Evolutionary conservation across 2,329 filamentous ascomycete genomes (phyloP).

Genomic region (Spiromastix sp.): DNA sequence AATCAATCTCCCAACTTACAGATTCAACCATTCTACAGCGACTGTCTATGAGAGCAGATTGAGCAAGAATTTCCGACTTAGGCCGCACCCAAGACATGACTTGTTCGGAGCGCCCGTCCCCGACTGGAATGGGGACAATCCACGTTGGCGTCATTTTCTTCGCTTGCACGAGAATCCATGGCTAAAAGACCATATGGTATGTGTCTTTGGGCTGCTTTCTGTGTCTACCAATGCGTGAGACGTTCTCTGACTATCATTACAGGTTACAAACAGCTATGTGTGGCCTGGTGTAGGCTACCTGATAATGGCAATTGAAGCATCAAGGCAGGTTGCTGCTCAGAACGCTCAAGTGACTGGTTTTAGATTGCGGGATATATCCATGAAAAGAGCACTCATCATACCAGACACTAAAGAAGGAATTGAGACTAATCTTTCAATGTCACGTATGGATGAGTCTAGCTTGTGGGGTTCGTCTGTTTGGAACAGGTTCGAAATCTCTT

Average conservation of each 20-base stretch:
- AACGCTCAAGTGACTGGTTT: constrained; percentile 4
- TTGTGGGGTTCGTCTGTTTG: constrained; percentile 13
- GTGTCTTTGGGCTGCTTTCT: too few species aligned
- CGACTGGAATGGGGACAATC: constrained; percentile 18
- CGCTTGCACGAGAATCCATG: constrained; percentile 22
- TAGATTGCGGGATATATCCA: constrained; percentile 13
- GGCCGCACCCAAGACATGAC: constrained; percentile 20
- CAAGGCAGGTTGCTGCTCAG: constrained; percentile 14
- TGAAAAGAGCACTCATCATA: constrained; percentile 20
- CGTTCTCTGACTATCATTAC: too few species aligned
- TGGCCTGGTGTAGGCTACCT: constrained; percentile 21
- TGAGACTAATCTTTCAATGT: constrained; percentile 20
- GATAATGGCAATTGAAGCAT: constrained; percentile 22
- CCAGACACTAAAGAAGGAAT: constrained; percentile 22
- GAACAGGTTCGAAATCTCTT: constrained; percentile 22
- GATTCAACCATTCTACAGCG: constrained; percentile 19
- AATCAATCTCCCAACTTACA: constrained; percentile 19
- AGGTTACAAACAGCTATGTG: constrained; percentile 9
- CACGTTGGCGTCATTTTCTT: constrained; percentile 22
- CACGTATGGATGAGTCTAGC: constrained; percentile 14
- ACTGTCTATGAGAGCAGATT: constrained; percentile 19
- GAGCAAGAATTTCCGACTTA: constrained; percentile 16
- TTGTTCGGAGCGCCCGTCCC: constrained; percentile 20
- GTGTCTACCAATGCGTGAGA: too few species aligned
- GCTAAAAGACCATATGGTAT: constrained; percentile 19